Evolutionary conservation across 345 rosid species (phyloP).

Genomic region (Eucalyptus guilfoylei): DNA sequence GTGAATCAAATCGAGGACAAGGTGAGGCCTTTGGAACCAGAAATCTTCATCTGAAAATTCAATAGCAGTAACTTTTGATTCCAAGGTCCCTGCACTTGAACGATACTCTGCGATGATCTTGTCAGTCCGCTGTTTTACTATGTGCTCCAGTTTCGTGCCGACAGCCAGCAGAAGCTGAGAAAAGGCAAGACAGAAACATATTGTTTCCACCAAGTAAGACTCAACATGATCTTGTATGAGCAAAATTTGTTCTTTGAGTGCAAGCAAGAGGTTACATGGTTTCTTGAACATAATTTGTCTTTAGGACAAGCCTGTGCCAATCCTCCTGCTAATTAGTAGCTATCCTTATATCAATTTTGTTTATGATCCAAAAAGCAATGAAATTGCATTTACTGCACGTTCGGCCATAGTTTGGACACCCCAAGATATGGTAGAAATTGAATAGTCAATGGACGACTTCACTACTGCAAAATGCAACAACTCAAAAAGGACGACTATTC

Average conservation of each 20-base stretch:
- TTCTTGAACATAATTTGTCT: not conserved
- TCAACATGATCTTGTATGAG: not conserved
- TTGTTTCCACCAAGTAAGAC: not conserved
- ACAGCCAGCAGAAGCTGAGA: slow-evolving; percentile 60
- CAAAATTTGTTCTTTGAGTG: not conserved
- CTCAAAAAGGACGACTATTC: not conserved
- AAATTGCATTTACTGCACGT: not conserved
- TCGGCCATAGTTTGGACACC: not conserved
- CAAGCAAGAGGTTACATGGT: not conserved
- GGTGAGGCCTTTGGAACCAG: slow-evolving; percentile 50
- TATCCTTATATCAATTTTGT: not conserved
- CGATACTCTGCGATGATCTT: slow-evolving; percentile 45
- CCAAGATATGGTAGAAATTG: not conserved
- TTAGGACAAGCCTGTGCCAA: not conserved
- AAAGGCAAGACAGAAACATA: not conserved
- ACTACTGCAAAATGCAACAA: not conserved
- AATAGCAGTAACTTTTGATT: not conserved
- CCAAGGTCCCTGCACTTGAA: slow-evolving; percentile 36
- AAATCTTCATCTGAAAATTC: slow-evolving; percentile 63
- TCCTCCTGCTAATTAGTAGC: not conserved
- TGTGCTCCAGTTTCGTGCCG: slow-evolving; percentile 65
- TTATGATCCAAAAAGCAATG: not conserved
- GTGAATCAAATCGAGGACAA: slow-evolving; percentile 59
- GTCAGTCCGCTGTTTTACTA: slow-evolving; percentile 48
- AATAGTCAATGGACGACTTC: not conserved